Percentiles rank a stretch among this genome's conserved stretches.
These are phyloP conservation scores for Citrus reticulata DNA, from an alignment of 345 rosid species.

Conservation along the genomic window DNA sequence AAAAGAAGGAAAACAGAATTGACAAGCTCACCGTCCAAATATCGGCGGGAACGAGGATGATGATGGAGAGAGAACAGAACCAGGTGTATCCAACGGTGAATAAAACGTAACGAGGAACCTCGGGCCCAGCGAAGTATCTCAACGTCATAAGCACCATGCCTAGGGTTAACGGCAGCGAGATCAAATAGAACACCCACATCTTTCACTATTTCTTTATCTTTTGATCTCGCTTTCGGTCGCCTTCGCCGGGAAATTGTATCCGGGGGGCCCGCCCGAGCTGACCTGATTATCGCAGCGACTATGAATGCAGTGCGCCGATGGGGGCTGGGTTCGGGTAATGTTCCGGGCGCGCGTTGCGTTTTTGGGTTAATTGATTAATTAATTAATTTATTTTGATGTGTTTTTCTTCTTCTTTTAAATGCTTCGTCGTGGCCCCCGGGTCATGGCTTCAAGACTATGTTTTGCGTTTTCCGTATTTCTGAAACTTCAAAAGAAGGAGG, in stretches of 20 bases:
- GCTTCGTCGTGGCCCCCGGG: too few species aligned
- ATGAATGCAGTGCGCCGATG: background rate
- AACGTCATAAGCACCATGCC: constrained; percentile 82
- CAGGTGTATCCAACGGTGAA: constrained; percentile 96
- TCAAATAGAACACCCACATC: constrained; percentile 99
- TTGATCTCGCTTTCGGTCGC: background rate
- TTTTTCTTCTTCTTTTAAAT: background rate
- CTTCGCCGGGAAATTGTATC: background rate
- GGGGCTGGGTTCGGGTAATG: background rate
- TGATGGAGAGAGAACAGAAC: constrained; percentile 95
- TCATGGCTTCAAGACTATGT: too few species aligned
- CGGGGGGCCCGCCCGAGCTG: background rate
- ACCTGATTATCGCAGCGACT: background rate
- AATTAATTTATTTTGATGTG: background rate
- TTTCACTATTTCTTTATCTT: constrained; percentile 11
- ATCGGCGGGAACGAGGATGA: constrained; percentile 97
- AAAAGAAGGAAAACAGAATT: background rate
- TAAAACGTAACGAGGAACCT: constrained; percentile 85
- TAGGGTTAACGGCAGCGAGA: constrained; percentile 93
- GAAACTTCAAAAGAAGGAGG: too few species aligned
- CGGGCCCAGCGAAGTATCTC: constrained; percentile 91
- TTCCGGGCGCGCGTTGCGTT: background rate
- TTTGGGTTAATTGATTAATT: background rate
- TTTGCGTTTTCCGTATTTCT: too few species aligned
- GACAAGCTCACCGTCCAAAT: constrained; percentile 68